These are phyloP conservation scores for Gastrolobium bilobum DNA, from an alignment of 306 rosid genomes.

Conservation along the genomic window DNA sequence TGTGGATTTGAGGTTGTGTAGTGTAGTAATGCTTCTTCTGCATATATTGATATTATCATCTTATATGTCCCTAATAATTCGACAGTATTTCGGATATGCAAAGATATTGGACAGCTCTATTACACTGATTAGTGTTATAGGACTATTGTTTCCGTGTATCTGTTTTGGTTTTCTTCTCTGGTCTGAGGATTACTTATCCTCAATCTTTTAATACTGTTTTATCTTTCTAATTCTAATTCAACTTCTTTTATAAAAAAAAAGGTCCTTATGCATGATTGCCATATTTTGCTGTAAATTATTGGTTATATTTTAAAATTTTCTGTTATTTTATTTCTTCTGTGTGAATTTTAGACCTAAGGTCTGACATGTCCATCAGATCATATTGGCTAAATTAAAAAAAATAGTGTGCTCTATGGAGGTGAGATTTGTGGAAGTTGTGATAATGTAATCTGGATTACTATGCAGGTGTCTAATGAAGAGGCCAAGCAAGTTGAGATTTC, in stretches of 20 bases:
- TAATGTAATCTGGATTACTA: slow-evolving; percentile 35
- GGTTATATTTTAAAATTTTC: slow-evolving; percentile 28
- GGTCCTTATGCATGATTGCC: not conserved
- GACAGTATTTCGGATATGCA: not conserved
- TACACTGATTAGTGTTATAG: slow-evolving; percentile 8
- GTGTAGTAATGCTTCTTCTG: slow-evolving; percentile 28
- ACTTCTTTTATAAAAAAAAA: slow-evolving; percentile 2
- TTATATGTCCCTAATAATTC: not conserved
- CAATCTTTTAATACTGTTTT: not conserved
- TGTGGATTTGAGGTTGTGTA: slow-evolving; percentile 17
- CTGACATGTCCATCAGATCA: not conserved
- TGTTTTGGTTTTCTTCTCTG: slow-evolving; percentile 12
- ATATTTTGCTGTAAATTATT: slow-evolving; percentile 10
- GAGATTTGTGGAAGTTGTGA: slow-evolving; percentile 29
- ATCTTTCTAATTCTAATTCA: slow-evolving; percentile 1
- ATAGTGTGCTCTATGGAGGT: not conserved
- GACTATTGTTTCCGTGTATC: not conserved
- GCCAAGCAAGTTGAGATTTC: slow-evolving; percentile 76
- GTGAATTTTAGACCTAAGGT: slow-evolving; percentile 15
- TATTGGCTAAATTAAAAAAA: slow-evolving; percentile 13
- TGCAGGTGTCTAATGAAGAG: slow-evolving; percentile 92
- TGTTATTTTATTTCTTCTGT: slow-evolving; percentile 19
- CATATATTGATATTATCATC: slow-evolving; percentile 7
- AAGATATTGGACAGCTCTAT: not conserved
- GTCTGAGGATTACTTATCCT: slow-evolving; percentile 8